Conservation (phyloP, 73 alveolate species). For the Effrenium voratum region DNA sequence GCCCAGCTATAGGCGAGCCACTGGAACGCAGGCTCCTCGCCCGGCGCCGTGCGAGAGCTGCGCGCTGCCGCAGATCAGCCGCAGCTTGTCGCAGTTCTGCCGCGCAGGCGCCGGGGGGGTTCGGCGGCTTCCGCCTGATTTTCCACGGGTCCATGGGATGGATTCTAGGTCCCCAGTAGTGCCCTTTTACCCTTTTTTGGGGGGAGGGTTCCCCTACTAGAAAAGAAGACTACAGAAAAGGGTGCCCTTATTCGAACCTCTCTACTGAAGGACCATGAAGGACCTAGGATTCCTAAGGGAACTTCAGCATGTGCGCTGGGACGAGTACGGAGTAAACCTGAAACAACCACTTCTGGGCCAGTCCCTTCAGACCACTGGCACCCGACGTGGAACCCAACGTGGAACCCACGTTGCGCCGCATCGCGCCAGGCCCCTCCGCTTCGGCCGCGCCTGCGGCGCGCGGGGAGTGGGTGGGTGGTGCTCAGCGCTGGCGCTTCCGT, state of each 20-base stretch:
- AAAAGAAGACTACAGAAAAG: neutral
- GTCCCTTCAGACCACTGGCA: neutral
- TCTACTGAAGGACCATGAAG: neutral
- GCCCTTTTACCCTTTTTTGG: neutral
- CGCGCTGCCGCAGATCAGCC: conserved; percentile 46
- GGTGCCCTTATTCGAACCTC: neutral
- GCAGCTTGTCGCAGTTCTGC: conserved; percentile 47
- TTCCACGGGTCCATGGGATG: too few relatives aligned
- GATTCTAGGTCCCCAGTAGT: too few relatives aligned
- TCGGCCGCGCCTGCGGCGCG: neutral
- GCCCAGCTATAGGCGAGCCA: too few relatives aligned
- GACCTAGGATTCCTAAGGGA: neutral
- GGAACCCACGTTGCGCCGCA: neutral
- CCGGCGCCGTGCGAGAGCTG: conserved; percentile 38
- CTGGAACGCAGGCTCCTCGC: too few relatives aligned
- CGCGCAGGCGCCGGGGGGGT: neutral
- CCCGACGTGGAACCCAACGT: neutral
- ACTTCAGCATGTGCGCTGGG: neutral
- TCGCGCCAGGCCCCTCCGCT: too few relatives aligned
- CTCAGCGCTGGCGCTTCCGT: conserved; percentile 55
- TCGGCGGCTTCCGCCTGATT: too few relatives aligned
- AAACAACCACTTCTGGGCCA: neutral
- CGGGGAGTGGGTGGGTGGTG: conserved; percentile 58
- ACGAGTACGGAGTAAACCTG: neutral
- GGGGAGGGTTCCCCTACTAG: neutral